phyloP scores from a whole-genome alignment of 1,284 basidiomycete genomes.

The Naganishia sp. region DNA sequence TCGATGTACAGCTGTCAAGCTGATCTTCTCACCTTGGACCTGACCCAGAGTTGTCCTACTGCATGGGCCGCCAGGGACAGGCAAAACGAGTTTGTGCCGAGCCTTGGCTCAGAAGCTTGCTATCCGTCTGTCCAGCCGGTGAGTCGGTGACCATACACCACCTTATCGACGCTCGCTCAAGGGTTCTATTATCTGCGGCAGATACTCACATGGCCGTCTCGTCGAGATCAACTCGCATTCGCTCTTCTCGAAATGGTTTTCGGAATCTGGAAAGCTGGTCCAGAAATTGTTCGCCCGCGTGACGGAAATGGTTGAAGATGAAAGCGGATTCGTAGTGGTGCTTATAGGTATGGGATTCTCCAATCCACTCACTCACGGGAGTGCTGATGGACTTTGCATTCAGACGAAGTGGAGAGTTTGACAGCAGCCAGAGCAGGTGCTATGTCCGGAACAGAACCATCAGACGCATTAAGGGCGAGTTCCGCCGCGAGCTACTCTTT shows the following conservation, averaged over 20 bases:
- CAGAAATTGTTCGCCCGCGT: constrained; percentile 89
- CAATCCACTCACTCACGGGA: neutral
- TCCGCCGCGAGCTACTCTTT: neutral
- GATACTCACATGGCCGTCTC: constrained; percentile 80
- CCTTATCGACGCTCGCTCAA: neutral
- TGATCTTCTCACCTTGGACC: constrained; percentile 7
- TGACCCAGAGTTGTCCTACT: constrained; percentile 70
- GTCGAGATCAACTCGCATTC: constrained; percentile 98
- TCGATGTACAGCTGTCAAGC: neutral
- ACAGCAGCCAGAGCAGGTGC: constrained; percentile 93
- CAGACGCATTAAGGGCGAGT: constrained; percentile 84
- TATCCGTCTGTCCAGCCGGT: constrained; percentile 82
- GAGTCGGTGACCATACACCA: constrained; percentile 36
- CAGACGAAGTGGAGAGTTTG: constrained; percentile 94
- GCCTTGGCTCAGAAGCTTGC: constrained; percentile 94
- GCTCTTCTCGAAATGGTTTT: constrained; percentile 95
- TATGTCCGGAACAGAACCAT: constrained; percentile 89
- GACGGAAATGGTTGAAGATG: constrained; percentile 82
- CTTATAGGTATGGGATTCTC: constrained; percentile 70
- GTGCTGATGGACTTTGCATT: constrained; percentile 21
- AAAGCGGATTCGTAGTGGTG: constrained; percentile 86
- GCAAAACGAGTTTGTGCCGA: constrained; percentile 92
- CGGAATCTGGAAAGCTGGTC: constrained; percentile 96
- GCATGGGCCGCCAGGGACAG: constrained; percentile 96
- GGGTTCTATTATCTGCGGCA: constrained; percentile 44